phyloP scores from a whole-genome alignment of 441 rosid species.

The Aleurites moluccanus region DNA sequence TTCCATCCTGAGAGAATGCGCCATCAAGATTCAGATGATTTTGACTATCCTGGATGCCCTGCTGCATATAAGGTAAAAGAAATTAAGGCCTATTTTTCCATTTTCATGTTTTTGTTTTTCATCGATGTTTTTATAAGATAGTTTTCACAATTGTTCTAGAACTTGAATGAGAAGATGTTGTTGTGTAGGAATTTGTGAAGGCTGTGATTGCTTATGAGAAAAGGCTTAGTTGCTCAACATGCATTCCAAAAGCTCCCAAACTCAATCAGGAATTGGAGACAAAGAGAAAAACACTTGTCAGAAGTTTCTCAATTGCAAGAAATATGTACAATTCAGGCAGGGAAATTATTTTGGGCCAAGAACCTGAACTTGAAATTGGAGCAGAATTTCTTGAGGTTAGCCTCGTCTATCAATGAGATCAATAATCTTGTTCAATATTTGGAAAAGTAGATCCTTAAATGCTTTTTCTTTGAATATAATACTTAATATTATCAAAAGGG shows the following conservation, averaged over 20 bases:
- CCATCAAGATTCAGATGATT: constrained; percentile 33
- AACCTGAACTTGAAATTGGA: constrained; percentile 57
- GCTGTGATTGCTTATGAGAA: constrained; percentile 86
- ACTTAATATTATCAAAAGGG: too few relatives aligned
- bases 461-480: background rate
- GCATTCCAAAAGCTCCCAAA: constrained; percentile 43
- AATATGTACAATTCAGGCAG: constrained; percentile 53
- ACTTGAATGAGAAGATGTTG: background rate
- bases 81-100: too few relatives aligned
- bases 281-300: constrained; percentile 51
- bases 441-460: background rate
- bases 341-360: constrained; percentile 39
- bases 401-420: background rate
- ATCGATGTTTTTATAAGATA: background rate
- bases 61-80: constrained; percentile 51
- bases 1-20: constrained; percentile 62
- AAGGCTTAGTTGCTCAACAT: constrained; percentile 51
- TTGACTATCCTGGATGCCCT: constrained; percentile 78
- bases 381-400: constrained; percentile 76
- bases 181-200: constrained; percentile 75
- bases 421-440: background rate
- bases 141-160: background rate
- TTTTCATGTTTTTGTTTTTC: background rate
- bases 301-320: constrained; percentile 83
- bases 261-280: constrained; percentile 64